Evolutionary conservation across 305 asterid genomes (phyloP).

Genomic region (Fraxinus floribunda): DNA sequence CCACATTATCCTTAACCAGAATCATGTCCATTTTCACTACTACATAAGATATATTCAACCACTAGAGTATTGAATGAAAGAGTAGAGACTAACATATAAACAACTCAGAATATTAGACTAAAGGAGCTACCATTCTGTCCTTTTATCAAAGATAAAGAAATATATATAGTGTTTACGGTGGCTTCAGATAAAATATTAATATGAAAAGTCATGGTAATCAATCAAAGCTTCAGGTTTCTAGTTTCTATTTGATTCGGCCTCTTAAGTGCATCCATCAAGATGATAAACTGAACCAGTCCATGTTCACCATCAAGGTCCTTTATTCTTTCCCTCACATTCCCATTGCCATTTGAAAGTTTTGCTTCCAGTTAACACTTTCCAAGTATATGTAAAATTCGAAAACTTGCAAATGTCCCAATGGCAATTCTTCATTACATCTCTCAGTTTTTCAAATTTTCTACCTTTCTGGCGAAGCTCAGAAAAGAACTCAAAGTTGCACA

Average conservation of each 20-base stretch:
- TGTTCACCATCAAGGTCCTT: not conserved
- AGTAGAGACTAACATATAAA: not conserved
- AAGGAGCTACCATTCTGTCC: not conserved
- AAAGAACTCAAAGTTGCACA: not conserved
- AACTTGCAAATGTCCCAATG: not conserved
- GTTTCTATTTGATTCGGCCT: not conserved
- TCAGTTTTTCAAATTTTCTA: not conserved
- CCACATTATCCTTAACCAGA: not conserved
- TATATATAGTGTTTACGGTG: not conserved
- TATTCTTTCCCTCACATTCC: not conserved
- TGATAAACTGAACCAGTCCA: not conserved
- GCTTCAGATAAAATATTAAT: not conserved
- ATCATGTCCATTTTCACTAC: not conserved
- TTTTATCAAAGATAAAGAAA: not conserved
- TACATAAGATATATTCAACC: not conserved
- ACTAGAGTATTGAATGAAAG: not conserved
- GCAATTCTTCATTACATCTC: not conserved
- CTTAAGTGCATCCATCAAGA: not conserved
- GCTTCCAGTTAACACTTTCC: not conserved
- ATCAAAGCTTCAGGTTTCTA: conserved; percentile 1
- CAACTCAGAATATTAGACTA: not conserved
- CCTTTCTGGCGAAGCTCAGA: not conserved
- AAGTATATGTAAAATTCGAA: not conserved
- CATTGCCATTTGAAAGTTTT: not conserved
- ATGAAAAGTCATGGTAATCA: not conserved